These are phyloP conservation scores for Monilinia vaccinii-corymbosi DNA, from an alignment of 2,329 filamentous ascomycete genomes.

Conservation along the genomic window DNA sequence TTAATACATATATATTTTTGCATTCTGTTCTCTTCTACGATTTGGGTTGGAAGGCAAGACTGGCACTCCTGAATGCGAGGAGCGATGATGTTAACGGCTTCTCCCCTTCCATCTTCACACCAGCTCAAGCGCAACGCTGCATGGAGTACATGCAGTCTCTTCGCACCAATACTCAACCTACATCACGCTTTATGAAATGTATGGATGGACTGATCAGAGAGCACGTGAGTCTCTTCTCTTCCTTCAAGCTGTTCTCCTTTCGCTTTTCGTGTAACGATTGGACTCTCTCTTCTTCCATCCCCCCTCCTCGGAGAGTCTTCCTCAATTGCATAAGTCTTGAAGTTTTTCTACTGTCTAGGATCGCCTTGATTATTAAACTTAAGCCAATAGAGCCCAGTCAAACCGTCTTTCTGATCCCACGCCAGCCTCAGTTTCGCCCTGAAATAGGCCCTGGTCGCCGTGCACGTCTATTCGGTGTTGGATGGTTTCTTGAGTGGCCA, in stretches of 20 bases:
- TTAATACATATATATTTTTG: conserved; percentile 3
- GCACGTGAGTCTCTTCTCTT: not conserved
- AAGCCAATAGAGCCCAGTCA: not conserved
- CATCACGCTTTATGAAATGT: not conserved
- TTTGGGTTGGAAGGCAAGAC: not conserved
- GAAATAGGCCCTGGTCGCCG: conserved; percentile 2
- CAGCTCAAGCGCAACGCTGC: not conserved
- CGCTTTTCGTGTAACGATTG: not conserved
- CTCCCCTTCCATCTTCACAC: not conserved
- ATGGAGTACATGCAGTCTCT: not conserved
- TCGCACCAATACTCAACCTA: not conserved
- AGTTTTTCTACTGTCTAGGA: not conserved
- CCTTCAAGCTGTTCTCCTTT: not conserved
- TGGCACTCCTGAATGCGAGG: not conserved
- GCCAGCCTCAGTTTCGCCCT: not conserved
- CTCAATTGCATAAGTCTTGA: not conserved
- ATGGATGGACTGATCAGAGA: not conserved
- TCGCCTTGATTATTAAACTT: not conserved
- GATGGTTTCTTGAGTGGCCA: conserved; percentile 25
- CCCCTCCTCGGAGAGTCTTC: not conserved
- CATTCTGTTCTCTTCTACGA: not conserved
- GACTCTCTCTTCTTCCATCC: not conserved
- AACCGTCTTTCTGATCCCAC: not conserved
- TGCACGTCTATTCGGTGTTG: conserved; percentile 16
- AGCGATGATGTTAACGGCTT: not conserved